These are phyloP conservation scores for Hypomyces perniciosus DNA, from an alignment of 2,329 filamentous ascomycete species.

Conservation along the genomic window DNA sequence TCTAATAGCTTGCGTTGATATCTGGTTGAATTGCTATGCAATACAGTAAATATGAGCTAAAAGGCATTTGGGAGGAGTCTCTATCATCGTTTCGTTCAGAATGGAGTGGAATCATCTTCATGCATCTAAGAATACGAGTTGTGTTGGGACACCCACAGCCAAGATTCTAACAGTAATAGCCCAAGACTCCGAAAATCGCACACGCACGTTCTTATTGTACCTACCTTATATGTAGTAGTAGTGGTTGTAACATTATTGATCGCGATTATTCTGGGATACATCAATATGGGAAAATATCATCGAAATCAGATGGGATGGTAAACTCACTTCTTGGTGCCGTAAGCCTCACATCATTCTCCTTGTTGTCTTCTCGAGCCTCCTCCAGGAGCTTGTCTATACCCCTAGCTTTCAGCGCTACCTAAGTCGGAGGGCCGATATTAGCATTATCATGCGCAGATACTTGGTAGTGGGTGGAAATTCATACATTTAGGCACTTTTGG, in stretches of 20 bases:
- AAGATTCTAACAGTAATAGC: too few relatives aligned
- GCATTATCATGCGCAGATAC: background rate
- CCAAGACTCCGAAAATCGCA: too few relatives aligned
- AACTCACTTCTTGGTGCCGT: conserved; percentile 38
- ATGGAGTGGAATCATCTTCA: too few relatives aligned
- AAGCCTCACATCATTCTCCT: conserved; percentile 67
- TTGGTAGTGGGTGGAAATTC: conserved; percentile 22
- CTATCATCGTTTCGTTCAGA: too few relatives aligned
- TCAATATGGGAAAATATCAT: background rate
- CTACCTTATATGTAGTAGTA: too few relatives aligned
- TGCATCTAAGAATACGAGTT: too few relatives aligned
- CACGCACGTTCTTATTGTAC: too few relatives aligned
- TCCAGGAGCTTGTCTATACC: conserved; percentile 92
- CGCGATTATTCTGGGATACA: background rate
- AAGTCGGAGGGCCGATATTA: background rate
- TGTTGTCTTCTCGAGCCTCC: conserved; percentile 83
- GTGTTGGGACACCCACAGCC: too few relatives aligned
- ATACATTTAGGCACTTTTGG: conserved; percentile 74
- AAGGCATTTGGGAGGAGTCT: too few relatives aligned
- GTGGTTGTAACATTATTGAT: background rate
- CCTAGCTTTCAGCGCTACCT: conserved; percentile 81
- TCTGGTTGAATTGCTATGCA: background rate
- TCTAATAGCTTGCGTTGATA: conserved; percentile 6
- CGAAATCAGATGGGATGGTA: background rate
- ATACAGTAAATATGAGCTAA: too few relatives aligned